phyloP scores from a whole-genome alignment of 345 rosid species.

The Combretum micranthum region DNA sequence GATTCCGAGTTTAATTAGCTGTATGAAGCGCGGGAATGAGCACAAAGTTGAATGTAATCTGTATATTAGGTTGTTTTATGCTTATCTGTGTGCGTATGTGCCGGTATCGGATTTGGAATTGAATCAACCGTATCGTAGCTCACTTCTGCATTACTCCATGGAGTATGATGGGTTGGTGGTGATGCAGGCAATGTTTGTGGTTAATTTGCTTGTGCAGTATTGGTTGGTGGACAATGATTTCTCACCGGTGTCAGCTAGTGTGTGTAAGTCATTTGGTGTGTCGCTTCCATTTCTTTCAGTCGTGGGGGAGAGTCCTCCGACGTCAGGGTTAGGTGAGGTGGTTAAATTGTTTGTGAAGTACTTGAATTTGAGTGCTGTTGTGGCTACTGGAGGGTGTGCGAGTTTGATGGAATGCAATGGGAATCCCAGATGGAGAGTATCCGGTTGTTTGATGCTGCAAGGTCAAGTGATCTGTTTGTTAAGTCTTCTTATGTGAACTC shows the following conservation, averaged over 20 bases:
- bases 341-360: slow-evolving; percentile 81
- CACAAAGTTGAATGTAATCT: slow-evolving; percentile 53
- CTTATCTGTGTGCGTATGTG: slow-evolving; percentile 73
- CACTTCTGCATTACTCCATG: slow-evolving; percentile 57
- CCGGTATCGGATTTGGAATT: slow-evolving; percentile 48
- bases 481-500: slow-evolving; percentile 22
- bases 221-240: slow-evolving; percentile 94
- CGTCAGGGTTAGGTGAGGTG: slow-evolving; percentile 64
- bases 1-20: slow-evolving; percentile 43
- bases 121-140: slow-evolving; percentile 72
- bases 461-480: slow-evolving; percentile 25
- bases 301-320: slow-evolving; percentile 62
- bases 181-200: slow-evolving; percentile 66
- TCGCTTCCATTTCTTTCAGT: slow-evolving; percentile 39
- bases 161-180: slow-evolving; percentile 56
- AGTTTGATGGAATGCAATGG: slow-evolving; percentile 20
- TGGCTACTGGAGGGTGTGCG: slow-evolving; percentile 28
- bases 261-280: slow-evolving; percentile 64
- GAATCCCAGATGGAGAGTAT: slow-evolving; percentile 39
- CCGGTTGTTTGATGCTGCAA: slow-evolving; percentile 25
- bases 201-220: slow-evolving; percentile 58
- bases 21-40: slow-evolving; percentile 42
- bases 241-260: slow-evolving; percentile 52
- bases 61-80: slow-evolving; percentile 56
- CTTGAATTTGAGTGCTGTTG: slow-evolving; percentile 56